Conservation (phyloP, 257 asterid genomes). For the Solanum pennellii region DNA sequence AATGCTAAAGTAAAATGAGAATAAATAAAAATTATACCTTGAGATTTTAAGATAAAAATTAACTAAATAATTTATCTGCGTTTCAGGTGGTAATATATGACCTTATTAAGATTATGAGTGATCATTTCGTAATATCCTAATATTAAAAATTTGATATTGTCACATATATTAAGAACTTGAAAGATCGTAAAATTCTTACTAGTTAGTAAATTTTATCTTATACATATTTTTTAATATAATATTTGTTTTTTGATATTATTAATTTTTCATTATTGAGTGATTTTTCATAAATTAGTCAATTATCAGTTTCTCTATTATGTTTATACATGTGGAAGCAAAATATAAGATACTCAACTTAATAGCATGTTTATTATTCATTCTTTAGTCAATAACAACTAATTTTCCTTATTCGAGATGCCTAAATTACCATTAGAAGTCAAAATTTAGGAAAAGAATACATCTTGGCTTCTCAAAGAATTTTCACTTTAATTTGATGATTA, state of each 20-base stretch:
- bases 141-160: too few species aligned
- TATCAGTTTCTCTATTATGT: not conserved
- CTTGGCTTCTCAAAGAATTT: not conserved
- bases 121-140: not conserved
- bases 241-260: too few species aligned
- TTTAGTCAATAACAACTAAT: not conserved
- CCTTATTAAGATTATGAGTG: not conserved
- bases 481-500: not conserved
- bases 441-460: not conserved
- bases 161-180: not conserved
- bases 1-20: not conserved
- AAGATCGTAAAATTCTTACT: not conserved
- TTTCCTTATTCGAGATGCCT: not conserved
- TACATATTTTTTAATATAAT: too few species aligned
- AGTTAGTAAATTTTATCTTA: too few species aligned
- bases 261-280: too few species aligned
- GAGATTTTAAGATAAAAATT: too few species aligned
- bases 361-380: too few species aligned
- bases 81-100: too few species aligned
- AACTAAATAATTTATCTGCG: too few species aligned
- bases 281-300: too few species aligned
- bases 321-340: not conserved
- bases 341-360: too few species aligned
- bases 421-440: not conserved
- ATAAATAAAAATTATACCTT: too few species aligned